A percentile compares a stretch with the other conserved stretches of the same genome.
Conservation (phyloP, 495 filamentous ascomycete genomes). For the Penicillium diatomitis region DNA sequence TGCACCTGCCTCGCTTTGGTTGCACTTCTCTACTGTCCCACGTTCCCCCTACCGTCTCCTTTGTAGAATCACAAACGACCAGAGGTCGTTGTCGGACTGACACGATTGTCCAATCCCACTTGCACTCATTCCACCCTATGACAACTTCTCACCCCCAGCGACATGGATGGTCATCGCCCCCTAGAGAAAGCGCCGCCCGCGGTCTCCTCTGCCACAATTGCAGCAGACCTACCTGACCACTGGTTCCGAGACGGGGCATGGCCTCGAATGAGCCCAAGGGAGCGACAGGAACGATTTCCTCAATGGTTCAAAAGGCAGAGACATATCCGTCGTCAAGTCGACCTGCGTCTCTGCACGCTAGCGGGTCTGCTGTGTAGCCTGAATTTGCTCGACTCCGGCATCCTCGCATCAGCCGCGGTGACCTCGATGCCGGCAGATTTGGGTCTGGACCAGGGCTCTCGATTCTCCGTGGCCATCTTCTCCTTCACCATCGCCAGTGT, state of each 20-base stretch:
- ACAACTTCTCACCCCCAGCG: too few species aligned
- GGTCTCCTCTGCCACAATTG: neutral
- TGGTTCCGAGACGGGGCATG: neutral
- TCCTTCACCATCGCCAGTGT: slow-evolving; percentile 72
- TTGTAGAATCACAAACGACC: too few species aligned
- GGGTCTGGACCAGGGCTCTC: slow-evolving; percentile 48
- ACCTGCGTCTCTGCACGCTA: slow-evolving; percentile 66
- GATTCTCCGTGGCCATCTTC: slow-evolving; percentile 66
- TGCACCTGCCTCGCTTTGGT: too few species aligned
- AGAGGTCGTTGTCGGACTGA: too few species aligned
- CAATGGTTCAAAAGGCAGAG: slow-evolving; percentile 21
- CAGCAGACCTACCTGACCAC: too few species aligned
- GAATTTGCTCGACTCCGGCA: slow-evolving; percentile 65
- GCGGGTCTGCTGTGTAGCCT: slow-evolving; percentile 64
- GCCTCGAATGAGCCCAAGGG: too few species aligned
- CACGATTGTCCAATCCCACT: too few species aligned
- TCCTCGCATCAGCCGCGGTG: slow-evolving; percentile 67
- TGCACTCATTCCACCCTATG: too few species aligned
- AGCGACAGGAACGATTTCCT: neutral
- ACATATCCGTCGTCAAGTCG: slow-evolving; percentile 54
- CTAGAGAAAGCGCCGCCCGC: neutral
- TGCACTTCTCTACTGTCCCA: too few species aligned
- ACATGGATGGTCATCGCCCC: too few species aligned
- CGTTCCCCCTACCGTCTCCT: too few species aligned
- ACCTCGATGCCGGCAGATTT: slow-evolving; percentile 65